These are phyloP conservation scores for Craterostigma plantagineum DNA, from an alignment of 257 asterid species.

Conservation along the genomic window DNA sequence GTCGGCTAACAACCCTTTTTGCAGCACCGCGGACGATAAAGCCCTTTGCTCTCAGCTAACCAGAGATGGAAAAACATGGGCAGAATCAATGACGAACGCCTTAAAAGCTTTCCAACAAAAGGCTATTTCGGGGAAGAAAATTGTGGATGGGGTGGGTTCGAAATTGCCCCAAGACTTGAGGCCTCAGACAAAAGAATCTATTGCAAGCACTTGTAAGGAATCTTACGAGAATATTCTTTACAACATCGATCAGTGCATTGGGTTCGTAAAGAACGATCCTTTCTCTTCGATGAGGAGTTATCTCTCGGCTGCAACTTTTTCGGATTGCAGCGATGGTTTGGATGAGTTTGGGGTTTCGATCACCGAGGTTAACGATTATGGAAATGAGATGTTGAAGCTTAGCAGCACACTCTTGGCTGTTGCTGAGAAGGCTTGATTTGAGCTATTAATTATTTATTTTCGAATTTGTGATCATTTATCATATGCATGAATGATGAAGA, in stretches of 20 bases:
- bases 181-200: neutral
- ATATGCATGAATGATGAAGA: no score
- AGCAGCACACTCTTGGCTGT: neutral
- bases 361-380: constrained; percentile 1
- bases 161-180: neutral
- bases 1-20: neutral
- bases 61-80: neutral
- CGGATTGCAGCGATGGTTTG: constrained; percentile 3
- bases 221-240: neutral
- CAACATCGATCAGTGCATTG: neutral
- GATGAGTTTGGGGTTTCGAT: neutral
- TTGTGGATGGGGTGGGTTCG: neutral
- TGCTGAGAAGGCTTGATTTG: neutral
- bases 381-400: neutral
- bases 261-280: constrained; percentile 4
- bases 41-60: constrained; percentile 1
- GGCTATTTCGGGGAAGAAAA: neutral
- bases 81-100: constrained; percentile 4
- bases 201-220: neutral
- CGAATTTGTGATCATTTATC: no score
- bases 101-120: neutral
- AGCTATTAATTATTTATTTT: no score
- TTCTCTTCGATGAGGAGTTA: neutral
- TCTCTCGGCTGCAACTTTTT: neutral
- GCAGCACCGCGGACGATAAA: neutral